Evolutionary conservation across 164 flowering plant species (phyloP), one percentile per base, ranked within the genome.

Genomic region (Dillenia turbinata): DNA sequence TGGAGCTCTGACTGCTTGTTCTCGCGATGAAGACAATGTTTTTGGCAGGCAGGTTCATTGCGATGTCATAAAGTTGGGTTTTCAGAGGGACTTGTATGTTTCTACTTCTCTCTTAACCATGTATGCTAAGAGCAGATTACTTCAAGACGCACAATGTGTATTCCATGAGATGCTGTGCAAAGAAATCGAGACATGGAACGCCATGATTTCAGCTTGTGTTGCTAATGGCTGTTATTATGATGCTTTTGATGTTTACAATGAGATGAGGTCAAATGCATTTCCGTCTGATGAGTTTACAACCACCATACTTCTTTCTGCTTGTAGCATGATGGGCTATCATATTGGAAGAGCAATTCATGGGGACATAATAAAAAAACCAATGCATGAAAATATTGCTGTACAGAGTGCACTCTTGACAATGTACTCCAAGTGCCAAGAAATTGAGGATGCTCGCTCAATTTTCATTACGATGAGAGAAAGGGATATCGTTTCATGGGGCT

Each of bases 401-500:
- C 73, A 83, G 65, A 85, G 79, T 66, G 77, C 85, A 0, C 58
- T 85, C 11, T 40, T 83, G 71, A 81, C 84, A 6, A 76, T 83
- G 83, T 85, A 85, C 71, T 77, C 73, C 0, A 82, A 79, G 52
- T 81, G 73, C 73, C 79, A 80, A 44, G 46, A 46, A 16, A 49
- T 64, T 11, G 73, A 67, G 50, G 82, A 78, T 40, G 87, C 90
- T 45, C 10, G 52, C 48, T 70, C 54, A 22, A 68, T 85, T 71
- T 81, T 83, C 48, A 13, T 14, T 40, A 15, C 51, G 43, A 75
- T 79, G 52, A 52, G 70, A 52, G 77, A 74, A 56, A 78, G 64
- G 69, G 90, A 85, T 68, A 43, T 69, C 26, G 69, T 79, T 49
- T 73, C 78, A 47, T 85, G 83, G 82, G 78, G 90, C 11, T 75